Evolutionary conservation across 805 yeast species (phyloP), one percentile per base, ranked within the genome.

Genomic region (Kuraishia ogatae): DNA sequence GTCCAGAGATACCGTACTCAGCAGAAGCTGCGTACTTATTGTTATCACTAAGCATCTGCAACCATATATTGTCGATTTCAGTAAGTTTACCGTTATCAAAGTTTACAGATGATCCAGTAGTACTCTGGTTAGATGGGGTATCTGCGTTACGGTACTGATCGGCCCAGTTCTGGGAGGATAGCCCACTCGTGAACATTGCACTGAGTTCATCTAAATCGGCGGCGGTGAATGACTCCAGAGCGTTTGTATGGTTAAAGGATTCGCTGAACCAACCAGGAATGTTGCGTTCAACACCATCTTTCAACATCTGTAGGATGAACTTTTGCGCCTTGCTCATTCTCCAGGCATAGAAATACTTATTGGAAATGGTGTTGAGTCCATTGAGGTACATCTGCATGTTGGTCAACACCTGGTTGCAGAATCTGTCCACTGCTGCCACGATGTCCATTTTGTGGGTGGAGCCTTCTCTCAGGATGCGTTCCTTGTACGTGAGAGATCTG

Each of bases 271-370:
- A 23, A n/a, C 20, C 22, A 17, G 53, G 47, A 47, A 19, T 29
- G n/a, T 35, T 35, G 17, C 43, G n/a, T 3, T 35, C 43, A 10
- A 35, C 43, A 35, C 43, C 43, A 7, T 61, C 61, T 29, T 61
- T 65, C 11, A 80, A 55, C 3, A 77, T 53, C 23, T 66, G 69
- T 13, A 76, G 59, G 21, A 82, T 61, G 50, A 71, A 75, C 5
- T 65, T 65, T 53, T 79, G 80, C 0, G 87, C 84, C 61, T 83
- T 84, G 43, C 81, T 74, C 64, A 85, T 76, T 67, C 87, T 78
- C 83, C 85, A 83, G 1, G 90, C 87, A 63, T 83, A 84, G 56
- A 81, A 82, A 63, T 84, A 85, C 58, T 82, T 75, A 24, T 70
- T 73, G 21, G 88, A 80, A 39, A 86, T 67, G 47, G 73, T 72